Evolutionary conservation across 108 stramenopile species (phyloP), one percentile per base, ranked within the genome.

Genomic region (Skeletonema grethae): DNA sequence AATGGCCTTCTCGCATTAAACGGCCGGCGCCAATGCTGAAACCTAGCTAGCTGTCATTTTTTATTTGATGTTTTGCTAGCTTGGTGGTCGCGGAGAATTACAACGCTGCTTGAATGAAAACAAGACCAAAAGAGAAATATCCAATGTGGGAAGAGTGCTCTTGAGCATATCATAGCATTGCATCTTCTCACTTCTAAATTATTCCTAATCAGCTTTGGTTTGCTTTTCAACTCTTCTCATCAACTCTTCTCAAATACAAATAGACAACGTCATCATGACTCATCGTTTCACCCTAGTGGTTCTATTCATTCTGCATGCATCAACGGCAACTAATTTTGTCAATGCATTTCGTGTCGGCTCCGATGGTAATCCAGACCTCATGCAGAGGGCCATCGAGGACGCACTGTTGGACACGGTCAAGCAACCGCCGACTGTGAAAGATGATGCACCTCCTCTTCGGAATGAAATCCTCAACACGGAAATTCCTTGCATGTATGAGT

Each of bases 311-410:
- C 20, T 48, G 7, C 18, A 20, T 20, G 46, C 46, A 48, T 7
- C 46, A 20, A 5, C 18, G 13, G 18, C 46, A 16, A 48, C 20
- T 39, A 48, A 20, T 10, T 9, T 39, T 20, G 46, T 18, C 46
- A 48, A 48, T 18, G 62, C 56, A 53, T 72, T 67, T 35, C 53
- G 58, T 29, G 46, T n/a, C 50, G 65, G 57, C 16, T 96, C 97
- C 5, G 97, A 98, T 79, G 98, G 99, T 25, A 78, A 78, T 53
- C 96, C 95, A 79, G 92, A 95, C 64, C 75, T 97, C 0, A 95
- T 98, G 96, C 82, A 90, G 32, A 97, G 97, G 53, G 82, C 96
- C 38, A 88, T 95, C 12, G 45, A 71, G 55, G 63, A 78, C 16
- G 63, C 68, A 8, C n/a, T 67, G 22, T 13, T 22, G 22, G 63